Evolutionary conservation across 2,329 filamentous ascomycete species (phyloP).

Genomic region (Epichloe glyceriae): DNA sequence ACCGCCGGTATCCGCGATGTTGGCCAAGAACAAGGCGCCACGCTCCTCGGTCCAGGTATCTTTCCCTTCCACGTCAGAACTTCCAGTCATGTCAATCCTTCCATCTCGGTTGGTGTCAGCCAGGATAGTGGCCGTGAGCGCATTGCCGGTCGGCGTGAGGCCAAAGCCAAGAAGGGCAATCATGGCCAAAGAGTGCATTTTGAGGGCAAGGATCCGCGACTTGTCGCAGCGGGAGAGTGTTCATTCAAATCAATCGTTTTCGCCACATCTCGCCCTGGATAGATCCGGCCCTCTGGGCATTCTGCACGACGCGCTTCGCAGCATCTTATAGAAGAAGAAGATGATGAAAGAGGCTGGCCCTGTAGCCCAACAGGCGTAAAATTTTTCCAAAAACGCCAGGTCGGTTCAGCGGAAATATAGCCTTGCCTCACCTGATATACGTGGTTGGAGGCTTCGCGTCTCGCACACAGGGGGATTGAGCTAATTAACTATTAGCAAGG

Average conservation of each 20-base stretch:
- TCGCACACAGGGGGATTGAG: no score
- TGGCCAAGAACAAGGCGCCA: conserved; percentile 25
- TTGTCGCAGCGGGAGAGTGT: no score
- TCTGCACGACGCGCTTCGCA: not conserved
- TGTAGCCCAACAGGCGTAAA: no score
- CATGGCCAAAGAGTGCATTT: not conserved
- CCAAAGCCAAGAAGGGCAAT: not conserved
- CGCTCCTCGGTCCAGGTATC: conserved; percentile 10
- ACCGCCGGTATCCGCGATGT: conserved; percentile 19
- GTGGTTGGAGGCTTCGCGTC: no score
- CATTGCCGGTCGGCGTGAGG: not conserved
- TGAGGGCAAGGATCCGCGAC: not conserved
- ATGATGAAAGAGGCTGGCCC: no score
- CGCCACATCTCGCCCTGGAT: no score
- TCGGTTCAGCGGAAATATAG: no score
- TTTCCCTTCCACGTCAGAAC: conserved; percentile 14
- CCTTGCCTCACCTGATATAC: no score
- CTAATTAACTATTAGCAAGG: no score
- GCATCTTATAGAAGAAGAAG: conserved; percentile 22
- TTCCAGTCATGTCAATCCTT: conserved; percentile 13
- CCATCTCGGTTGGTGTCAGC: conserved; percentile 25
- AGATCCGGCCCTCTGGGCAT: no score
- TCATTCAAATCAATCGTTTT: no score
- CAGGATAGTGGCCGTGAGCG: conserved; percentile 8
- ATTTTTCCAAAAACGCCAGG: no score